These are phyloP conservation scores for Boletus coccyginus DNA, from an alignment of 768 basidiomycete genomes.

Conservation along the genomic window DNA sequence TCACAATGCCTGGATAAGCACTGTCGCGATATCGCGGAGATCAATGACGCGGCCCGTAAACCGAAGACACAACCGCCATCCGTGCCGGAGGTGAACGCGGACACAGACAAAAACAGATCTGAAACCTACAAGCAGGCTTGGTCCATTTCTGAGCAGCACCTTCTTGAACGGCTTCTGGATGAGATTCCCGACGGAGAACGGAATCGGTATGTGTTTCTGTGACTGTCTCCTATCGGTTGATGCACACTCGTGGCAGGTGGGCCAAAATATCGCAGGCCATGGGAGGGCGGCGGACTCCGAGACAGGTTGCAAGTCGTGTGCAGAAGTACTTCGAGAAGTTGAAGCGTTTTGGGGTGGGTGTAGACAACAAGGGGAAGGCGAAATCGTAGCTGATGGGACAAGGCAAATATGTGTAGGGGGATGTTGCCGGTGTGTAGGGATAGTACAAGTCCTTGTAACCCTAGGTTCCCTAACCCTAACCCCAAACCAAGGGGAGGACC, in stretches of 20 bases:
- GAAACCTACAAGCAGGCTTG: slow-evolving; percentile 86
- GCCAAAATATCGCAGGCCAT: slow-evolving; percentile 80
- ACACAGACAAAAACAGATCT: slow-evolving; percentile 23
- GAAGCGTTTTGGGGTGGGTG: slow-evolving; percentile 65
- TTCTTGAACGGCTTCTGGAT: slow-evolving; percentile 69
- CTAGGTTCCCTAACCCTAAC: slow-evolving; percentile 26
- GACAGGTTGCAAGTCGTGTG: slow-evolving; percentile 86
- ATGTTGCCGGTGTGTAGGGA: not conserved
- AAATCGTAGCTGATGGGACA: slow-evolving; percentile 13
- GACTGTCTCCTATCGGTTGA: slow-evolving; percentile 4
- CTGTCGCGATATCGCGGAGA: slow-evolving; percentile 20
- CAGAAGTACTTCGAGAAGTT: slow-evolving; percentile 88
- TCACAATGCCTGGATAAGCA: slow-evolving; percentile 27
- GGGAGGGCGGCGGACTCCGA: slow-evolving; percentile 70
- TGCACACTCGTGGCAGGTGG: slow-evolving; percentile 48
- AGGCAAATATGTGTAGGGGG: not conserved
- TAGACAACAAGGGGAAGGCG: slow-evolving; percentile 29
- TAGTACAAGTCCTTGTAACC: not conserved
- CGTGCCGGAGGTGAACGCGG: slow-evolving; percentile 18
- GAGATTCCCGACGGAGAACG: slow-evolving; percentile 77
- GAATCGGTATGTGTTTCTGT: slow-evolving; percentile 50
- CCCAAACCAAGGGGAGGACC: slow-evolving; percentile 8
- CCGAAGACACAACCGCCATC: slow-evolving; percentile 14
- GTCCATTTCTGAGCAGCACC: slow-evolving; percentile 72
- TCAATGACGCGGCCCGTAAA: slow-evolving; percentile 14